Evolutionary conservation across 257 asterid species (phyloP), one percentile per base, ranked within the genome.

Genomic region (Prunella vulgaris): DNA sequence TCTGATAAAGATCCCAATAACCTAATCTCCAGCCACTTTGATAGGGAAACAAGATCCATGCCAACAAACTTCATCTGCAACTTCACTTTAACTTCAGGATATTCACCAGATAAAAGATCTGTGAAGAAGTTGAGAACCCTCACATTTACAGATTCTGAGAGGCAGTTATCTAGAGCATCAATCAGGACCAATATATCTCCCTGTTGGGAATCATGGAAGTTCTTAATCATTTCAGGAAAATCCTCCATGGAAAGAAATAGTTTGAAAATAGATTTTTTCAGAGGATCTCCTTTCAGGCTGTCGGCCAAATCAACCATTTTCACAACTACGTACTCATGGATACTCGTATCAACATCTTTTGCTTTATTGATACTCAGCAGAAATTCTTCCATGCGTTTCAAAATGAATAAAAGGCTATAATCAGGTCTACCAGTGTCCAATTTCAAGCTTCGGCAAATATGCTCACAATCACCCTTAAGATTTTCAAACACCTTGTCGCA

Each of bases 1-100:
- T 85, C 90, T 48, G 73, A 62, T 53, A 77, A 77, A 69, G 81
- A 77, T 73, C 97, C 97, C 60, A 94, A 73, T 75, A 94, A 83
- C 83, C 97, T 89, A 67, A 74, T 79, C 77, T 87, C 96, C 64
- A 94, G 81, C 99, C 99, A 94, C 83, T 80, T 89, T 5, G 90
- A 81, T 15, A 94, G 81, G 80, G 72, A 80, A 70, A 49, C 79
- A 75, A 81, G 65, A 78, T 87, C 93, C 93, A 86, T 87, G 77
- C 62, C 74, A 44, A 83, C 81, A 69, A 94, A 91, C 75, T 91
- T 94, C 81, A 58, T 79, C 81, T 83, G 96, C 78, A 91, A 76
- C 78, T 77, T 80, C 77, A 78, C 80, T 71, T 81, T 94, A 27
- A 94, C 75, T 69, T 77, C 88, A 59, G 86, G 75, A 61, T 74